phyloP scores from a whole-genome alignment of 1,284 basidiomycete genomes.

The Polyporus tsugae region DNA sequence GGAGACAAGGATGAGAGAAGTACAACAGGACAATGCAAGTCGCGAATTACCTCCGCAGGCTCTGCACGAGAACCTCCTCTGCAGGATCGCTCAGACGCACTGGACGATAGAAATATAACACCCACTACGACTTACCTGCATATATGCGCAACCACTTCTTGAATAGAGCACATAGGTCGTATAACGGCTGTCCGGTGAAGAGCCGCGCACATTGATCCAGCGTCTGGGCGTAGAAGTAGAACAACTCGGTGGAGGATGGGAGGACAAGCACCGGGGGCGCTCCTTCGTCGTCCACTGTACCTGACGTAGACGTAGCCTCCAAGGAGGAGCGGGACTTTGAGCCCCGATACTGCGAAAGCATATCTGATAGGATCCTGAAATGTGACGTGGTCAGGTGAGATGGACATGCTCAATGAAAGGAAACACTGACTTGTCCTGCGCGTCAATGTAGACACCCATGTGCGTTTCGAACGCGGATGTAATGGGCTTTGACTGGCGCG shows the following conservation, averaged over 20 bases:
- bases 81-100: conserved; percentile 12
- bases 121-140: conserved; percentile 66
- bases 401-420: conserved; percentile 6
- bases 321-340: conserved; percentile 70
- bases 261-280: conserved; percentile 75
- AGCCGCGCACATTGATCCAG: conserved; percentile 93
- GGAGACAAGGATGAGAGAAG: conserved; percentile 5
- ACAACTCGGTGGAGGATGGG: conserved; percentile 94
- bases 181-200: conserved; percentile 83
- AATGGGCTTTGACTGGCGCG: conserved; percentile 69
- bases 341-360: conserved; percentile 84
- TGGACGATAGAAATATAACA: background rate
- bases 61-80: conserved; percentile 87
- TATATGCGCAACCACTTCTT: conserved; percentile 96
- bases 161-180: conserved; percentile 82
- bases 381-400: background rate
- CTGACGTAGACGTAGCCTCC: conserved; percentile 57
- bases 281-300: conserved; percentile 53
- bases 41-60: conserved; percentile 65
- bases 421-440: conserved; percentile 85
- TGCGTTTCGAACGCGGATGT: conserved; percentile 92
- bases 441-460: conserved; percentile 93
- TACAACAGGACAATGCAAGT: background rate
- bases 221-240: conserved; percentile 96
- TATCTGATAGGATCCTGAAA: conserved; percentile 76